Conservation (phyloP, 257 asterid genomes). For the Capsicum baccatum region DNA sequence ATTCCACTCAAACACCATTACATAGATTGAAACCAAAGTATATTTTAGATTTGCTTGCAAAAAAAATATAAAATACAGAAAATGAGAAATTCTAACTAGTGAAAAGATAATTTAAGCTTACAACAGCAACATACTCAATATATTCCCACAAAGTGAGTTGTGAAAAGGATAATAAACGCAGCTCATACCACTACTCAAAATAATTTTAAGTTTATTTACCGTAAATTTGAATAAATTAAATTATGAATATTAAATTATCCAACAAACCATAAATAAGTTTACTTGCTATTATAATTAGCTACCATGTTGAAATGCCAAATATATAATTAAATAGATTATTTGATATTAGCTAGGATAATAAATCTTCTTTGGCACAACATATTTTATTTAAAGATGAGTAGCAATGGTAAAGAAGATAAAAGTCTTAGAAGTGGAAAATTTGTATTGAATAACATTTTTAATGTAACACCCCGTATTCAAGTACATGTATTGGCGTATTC, state of each 20-base stretch:
- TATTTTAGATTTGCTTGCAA: not conserved
- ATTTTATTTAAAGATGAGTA: not conserved
- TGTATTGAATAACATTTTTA: no score
- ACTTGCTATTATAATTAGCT: not conserved
- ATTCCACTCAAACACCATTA: not conserved
- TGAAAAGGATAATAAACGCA: no score
- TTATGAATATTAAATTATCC: no score
- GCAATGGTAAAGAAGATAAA: not conserved
- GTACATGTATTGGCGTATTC: no score
- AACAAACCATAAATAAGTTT: not conserved
- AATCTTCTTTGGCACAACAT: not conserved
- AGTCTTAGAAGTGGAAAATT: no score
- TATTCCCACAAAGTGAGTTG: no score
- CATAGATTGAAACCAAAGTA: not conserved
- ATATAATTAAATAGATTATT: not conserved
- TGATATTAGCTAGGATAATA: not conserved
- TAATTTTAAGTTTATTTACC: not conserved
- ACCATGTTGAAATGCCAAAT: not conserved
- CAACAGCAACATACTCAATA: no score
- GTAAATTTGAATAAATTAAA: no score
- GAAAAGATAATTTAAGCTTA: not conserved
- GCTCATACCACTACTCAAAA: no score
- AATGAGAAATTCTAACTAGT: not conserved
- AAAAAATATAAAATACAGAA: not conserved
- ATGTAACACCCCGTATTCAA: no score